Base-by-base conservation (phyloP, 2,329 filamentous ascomycete genomes). In the Dothideomycetes sp. region DNA sequence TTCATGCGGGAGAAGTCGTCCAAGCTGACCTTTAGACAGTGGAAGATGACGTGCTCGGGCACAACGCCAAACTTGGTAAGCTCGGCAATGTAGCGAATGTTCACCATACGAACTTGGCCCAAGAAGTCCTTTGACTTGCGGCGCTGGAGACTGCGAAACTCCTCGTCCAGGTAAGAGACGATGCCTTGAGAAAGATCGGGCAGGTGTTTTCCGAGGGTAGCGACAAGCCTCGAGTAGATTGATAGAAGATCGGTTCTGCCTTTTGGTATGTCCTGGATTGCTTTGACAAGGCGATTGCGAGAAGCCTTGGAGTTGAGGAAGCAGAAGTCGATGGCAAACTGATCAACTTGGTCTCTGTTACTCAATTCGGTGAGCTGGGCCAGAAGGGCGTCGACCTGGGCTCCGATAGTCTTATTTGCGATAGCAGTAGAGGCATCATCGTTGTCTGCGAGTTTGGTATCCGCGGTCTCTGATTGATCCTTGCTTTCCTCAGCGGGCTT, bases 1-100 rank as follows among this genome's bases (percentile, higher is more conserved):
- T 98, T 98, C 84, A 95, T 95, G 45, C 89, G 77, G 2, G 91
- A 95, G 56, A 98, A 98, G 55, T 98, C 91, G 53, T 98, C 91
- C 19, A 98, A 66, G 50, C 89, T 93, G 58, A 98, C 89, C 61
- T 95, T 98, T 52, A 98, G 77, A 57, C 91, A 98, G 56, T 98
- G 91, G 56, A 98, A 98, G 39, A 98, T 93, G 47, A 98, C 89
- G 61, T 98, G 91, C 60, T 98, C 91, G 1, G 93, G 91, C 7
- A 98, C 91, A 22, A 95, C 86, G 22, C 91, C 89, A 55, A 98
- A 98, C 57, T 98, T 98, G 43, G 91, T 98, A 55, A 98, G 66
- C 62, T 98, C 91, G 5, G 91, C 88, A 37, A 98, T 77, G 58
- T 98, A 98, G n/a, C 93, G 84, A 47, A 96, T 88, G 56, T 96